Percentiles rank a stretch among this genome's conserved stretches.
Evolutionary conservation across 768 basidiomycete species (phyloP).

Genomic region (Mycena capillaripes): DNA sequence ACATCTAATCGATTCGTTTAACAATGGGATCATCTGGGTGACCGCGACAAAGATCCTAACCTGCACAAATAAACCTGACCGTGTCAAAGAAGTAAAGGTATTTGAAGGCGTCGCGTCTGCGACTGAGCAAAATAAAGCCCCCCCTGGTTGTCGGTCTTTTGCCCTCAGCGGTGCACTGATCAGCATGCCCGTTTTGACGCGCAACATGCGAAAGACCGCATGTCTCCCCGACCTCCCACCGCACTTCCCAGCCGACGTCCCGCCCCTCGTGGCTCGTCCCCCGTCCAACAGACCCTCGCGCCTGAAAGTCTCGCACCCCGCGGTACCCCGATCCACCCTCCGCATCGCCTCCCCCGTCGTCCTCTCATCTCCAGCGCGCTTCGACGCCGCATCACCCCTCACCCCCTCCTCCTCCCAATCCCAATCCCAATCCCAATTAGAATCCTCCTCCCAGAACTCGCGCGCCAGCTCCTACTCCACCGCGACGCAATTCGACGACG

Average conservation of each 20-base stretch:
- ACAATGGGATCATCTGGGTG: conserved; percentile 24
- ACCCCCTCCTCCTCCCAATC: neutral
- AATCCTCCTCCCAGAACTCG: neutral
- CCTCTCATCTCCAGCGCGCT: conserved; percentile 12
- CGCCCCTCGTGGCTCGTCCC: neutral
- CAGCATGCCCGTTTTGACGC: conserved; percentile 29
- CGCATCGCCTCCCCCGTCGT: neutral
- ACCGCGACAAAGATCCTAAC: conserved; percentile 29
- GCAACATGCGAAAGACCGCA: conserved; percentile 25
- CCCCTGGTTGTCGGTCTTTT: neutral
- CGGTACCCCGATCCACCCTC: neutral
- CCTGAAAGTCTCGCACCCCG: neutral
- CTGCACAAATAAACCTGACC: conserved; percentile 13
- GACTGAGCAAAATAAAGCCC: neutral
- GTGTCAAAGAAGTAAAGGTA: conserved; percentile 32
- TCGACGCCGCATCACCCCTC: conserved; percentile 12
- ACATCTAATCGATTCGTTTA: conserved; percentile 27
- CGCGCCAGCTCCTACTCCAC: neutral
- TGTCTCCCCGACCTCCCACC: conserved; percentile 19
- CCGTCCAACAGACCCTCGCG: neutral
- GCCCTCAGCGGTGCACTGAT: neutral
- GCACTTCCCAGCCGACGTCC: conserved; percentile 19
- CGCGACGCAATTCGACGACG: neutral
- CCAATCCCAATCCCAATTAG: neutral
- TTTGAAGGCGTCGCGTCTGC: conserved; percentile 16